Conservation (phyloP, 176 grass and related monocot species). For the Oryza longistaminata region DNA sequence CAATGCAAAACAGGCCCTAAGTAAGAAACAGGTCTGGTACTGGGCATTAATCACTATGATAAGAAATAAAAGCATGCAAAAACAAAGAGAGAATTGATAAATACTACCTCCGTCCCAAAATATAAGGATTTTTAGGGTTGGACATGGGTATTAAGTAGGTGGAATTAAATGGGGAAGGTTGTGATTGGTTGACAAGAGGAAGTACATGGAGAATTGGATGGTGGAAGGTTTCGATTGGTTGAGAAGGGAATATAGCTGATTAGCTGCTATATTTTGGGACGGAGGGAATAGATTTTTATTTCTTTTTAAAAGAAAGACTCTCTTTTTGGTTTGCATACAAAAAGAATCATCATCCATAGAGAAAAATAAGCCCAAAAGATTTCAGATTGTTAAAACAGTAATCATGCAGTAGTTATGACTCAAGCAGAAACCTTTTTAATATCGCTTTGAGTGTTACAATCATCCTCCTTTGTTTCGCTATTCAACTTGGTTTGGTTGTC, state of each 20-base stretch:
- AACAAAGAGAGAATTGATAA: neutral
- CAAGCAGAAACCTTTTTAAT: constrained; percentile 54
- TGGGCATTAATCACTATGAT: neutral
- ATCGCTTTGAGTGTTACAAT: constrained; percentile 37
- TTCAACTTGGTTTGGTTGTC: constrained; percentile 48
- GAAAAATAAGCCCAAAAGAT: neutral
- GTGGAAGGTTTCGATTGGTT: no score
- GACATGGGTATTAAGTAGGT: no score
- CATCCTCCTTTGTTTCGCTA: constrained; percentile 21
- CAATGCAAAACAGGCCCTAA: no score
- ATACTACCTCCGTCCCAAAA: neutral
- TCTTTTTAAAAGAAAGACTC: neutral
- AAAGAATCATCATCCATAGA: neutral
- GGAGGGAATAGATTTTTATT: neutral
- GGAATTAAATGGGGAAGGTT: no score
- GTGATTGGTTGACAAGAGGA: no score
- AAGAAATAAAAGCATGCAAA: neutral
- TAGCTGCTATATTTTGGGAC: no score
- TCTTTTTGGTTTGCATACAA: neutral
- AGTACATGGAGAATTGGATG: no score
- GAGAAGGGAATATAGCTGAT: no score
- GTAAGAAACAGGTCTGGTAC: neutral
- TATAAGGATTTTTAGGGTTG: no score
- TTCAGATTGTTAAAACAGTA: neutral
- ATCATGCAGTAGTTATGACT: neutral